These are phyloP conservation scores for Solanum chilense DNA, from an alignment of 257 asterid species.

Conservation along the genomic window DNA sequence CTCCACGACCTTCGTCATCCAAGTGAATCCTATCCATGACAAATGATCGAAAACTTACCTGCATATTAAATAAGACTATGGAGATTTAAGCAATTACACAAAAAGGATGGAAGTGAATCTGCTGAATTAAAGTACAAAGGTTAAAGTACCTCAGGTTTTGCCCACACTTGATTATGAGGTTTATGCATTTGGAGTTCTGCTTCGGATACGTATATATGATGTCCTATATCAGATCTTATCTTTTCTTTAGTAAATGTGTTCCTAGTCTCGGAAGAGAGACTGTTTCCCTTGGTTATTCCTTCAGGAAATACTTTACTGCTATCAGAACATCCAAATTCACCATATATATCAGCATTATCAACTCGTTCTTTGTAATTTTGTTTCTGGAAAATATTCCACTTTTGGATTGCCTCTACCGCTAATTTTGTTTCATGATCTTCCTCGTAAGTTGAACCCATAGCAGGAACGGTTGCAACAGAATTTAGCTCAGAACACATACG, in stretches of 20 bases:
- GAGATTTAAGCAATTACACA: conserved; percentile 1
- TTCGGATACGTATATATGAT: conserved; percentile 65
- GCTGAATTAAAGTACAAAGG: not conserved
- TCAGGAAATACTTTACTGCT: conserved; percentile 69
- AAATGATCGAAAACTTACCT: conserved; percentile 62
- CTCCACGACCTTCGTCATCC: conserved; percentile 39
- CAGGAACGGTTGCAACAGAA: conserved; percentile 14
- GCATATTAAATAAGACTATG: conserved; percentile 1
- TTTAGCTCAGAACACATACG: conserved; percentile 38
- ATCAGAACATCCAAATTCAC: conserved; percentile 46
- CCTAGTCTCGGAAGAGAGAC: conserved; percentile 11
- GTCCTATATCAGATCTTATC: conserved; percentile 29
- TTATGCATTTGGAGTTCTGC: conserved; percentile 81
- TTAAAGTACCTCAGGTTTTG: conserved; percentile 52
- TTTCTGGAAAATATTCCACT: conserved; percentile 76
- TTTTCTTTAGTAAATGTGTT: conserved; percentile 9
- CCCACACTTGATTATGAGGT: conserved; percentile 55
- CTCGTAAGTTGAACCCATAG: conserved; percentile 21
- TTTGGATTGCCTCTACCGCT: conserved; percentile 55
- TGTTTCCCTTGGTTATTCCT: conserved; percentile 21
- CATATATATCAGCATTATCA: conserved; percentile 44
- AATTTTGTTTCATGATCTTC: conserved; percentile 29
- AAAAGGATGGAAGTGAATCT: not conserved
- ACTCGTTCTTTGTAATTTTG: conserved; percentile 39
- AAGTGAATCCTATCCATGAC: conserved; percentile 20